phyloP scores from a whole-genome alignment of 2,329 filamentous ascomycete genomes.

The Colletotrichum sp. region DNA sequence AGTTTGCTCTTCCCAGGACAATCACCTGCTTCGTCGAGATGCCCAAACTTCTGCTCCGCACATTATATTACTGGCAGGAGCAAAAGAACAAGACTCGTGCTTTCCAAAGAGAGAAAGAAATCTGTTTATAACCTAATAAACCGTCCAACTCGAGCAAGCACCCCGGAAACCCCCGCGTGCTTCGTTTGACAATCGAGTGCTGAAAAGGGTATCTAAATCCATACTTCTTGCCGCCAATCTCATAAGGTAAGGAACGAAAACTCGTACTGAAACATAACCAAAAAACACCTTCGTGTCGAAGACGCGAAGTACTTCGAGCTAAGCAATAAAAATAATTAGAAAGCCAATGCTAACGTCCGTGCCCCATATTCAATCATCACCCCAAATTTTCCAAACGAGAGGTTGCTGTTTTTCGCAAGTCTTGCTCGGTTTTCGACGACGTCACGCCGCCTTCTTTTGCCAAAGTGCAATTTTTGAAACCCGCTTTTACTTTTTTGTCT shows the following conservation, averaged over 20 bases:
- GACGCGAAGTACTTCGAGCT: background rate
- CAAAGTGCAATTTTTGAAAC: background rate
- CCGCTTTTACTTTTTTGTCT: background rate
- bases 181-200: background rate
- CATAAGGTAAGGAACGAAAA: background rate
- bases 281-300: background rate
- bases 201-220: slow-evolving; percentile 2
- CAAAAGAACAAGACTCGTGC: background rate
- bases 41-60: background rate
- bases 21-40: background rate
- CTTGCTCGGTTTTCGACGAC: background rate
- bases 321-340: background rate
- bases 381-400: background rate
- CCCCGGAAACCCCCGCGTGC: background rate
- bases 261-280: background rate
- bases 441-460: background rate
- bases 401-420: background rate
- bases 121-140: background rate
- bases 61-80: background rate
- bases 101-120: background rate
- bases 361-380: background rate
- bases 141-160: background rate
- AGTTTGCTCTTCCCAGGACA: background rate
- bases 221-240: background rate
- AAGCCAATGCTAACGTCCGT: background rate